These are phyloP conservation scores for Zasmidium cellare DNA, from an alignment of 2,329 filamentous ascomycete species.

Conservation along the genomic window DNA sequence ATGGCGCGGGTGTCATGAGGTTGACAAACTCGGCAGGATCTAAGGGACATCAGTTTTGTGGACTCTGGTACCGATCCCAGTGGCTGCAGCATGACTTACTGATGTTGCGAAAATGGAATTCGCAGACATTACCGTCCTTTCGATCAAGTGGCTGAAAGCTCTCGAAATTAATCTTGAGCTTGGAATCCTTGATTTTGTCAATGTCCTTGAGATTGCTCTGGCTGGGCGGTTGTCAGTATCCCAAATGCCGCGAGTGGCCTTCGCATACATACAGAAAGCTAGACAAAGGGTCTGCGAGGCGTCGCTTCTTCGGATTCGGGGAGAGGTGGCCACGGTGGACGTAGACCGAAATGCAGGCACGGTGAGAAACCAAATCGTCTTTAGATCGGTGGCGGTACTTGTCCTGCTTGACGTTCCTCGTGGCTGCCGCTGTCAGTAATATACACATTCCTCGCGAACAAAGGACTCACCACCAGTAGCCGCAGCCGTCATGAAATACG, in stretches of 20 bases:
- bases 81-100: neutral
- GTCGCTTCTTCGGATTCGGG: neutral
- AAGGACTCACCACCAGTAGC: neutral
- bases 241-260: neutral
- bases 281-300: neutral
- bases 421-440: neutral
- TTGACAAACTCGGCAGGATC: neutral
- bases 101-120: slow-evolving; percentile 1
- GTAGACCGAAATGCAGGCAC: neutral
- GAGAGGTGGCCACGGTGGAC: neutral
- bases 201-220: neutral
- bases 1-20: neutral
- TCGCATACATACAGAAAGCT: neutral
- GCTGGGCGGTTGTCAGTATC: neutral
- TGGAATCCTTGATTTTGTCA: neutral
- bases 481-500: neutral
- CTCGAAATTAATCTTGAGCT: neutral
- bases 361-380: neutral
- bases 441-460: too few relatives aligned
- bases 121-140: neutral
- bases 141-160: neutral
- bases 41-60: neutral
- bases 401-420: neutral
- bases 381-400: neutral
- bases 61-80: neutral